Evolutionary conservation across 176 grass and related monocot genomes (phyloP), one percentile per base, ranked within the genome.

Genomic region (Lolium multiflorum): DNA sequence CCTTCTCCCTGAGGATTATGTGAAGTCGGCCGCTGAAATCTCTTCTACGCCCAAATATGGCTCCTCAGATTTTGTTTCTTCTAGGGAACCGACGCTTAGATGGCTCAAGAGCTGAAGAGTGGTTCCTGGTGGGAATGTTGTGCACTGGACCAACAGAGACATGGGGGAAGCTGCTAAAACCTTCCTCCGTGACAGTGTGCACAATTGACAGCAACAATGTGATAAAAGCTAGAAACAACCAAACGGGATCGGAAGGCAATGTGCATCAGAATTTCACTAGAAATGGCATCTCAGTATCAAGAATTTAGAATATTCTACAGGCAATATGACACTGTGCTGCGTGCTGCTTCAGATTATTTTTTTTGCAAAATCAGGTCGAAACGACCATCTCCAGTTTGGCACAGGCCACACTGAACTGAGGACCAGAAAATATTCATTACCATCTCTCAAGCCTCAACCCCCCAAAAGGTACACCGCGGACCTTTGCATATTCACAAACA

Each of bases 61-160:
- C 76, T 60, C 76, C 51, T 15, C 4, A n/a, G 11, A 15, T 72
- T 61, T 71, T 59, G 65, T 49, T 74, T 13, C 9, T 81, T 66
- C 61, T 14, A 14, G 9, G 1, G 22, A 80, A n/a, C 28, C 2
- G 84, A 9, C 66, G 76, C 76, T 80, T 72, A 51, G 54, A 47
- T 58, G 77, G 22, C 39, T 80, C 41, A 81, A 87, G 85, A 52
- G 85, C 25, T 81, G 25, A 0, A 61, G 43, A 24, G 15, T 8
- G 41, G 18, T 72, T 38, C 37, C 44, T 50, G 52, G 56, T 10
- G 62, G 18, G 25, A 64, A 76, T 84, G 61, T 17, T 52, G 17
- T 3, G 26, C 26, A 5, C 48, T 52, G 66, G 66, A 62, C 67
- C 41, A 62, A 81, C 12, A 80, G 54, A 80, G 41, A 62, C 84